These are phyloP conservation scores for Dryas octopetala DNA, from an alignment of 306 rosid genomes.

Conservation along the genomic window DNA sequence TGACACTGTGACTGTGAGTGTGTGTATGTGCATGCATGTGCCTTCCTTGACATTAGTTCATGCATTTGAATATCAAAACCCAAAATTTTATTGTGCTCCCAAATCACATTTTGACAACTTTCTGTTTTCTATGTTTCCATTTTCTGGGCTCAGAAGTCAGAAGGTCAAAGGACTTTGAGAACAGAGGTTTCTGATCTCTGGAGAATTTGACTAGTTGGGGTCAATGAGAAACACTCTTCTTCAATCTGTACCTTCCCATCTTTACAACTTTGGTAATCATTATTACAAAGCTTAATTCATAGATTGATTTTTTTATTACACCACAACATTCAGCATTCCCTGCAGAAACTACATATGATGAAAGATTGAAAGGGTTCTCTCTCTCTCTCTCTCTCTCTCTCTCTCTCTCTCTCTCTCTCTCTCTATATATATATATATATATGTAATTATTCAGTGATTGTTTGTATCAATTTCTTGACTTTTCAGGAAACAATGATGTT, in stretches of 20 bases:
- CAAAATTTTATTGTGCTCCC: constrained; percentile 12
- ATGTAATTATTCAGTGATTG: neutral
- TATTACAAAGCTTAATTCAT: neutral
- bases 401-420: too few species aligned
- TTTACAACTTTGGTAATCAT: constrained; percentile 39
- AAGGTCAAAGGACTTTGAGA: neutral
- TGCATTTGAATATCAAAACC: too few species aligned
- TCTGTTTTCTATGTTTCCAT: neutral
- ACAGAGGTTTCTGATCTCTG: neutral
- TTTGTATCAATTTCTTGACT: neutral
- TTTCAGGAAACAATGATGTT: constrained; percentile 44
- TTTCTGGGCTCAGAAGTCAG: constrained; percentile 1
- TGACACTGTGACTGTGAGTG: too few species aligned
- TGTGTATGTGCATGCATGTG: too few species aligned
- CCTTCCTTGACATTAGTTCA: too few species aligned
- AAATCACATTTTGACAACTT: neutral
- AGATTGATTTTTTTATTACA: neutral
- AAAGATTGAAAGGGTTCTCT: neutral
- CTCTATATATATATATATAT: neutral
- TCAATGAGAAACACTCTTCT: constrained; percentile 50
- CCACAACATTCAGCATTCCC: neutral
- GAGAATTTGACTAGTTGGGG: neutral
- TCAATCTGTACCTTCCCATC: constrained; percentile 30
- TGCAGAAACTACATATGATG: neutral
- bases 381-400: too few species aligned